Conservation (phyloP, 371 early-diverging fungal genomes). For the Mucor velutinosus region DNA sequence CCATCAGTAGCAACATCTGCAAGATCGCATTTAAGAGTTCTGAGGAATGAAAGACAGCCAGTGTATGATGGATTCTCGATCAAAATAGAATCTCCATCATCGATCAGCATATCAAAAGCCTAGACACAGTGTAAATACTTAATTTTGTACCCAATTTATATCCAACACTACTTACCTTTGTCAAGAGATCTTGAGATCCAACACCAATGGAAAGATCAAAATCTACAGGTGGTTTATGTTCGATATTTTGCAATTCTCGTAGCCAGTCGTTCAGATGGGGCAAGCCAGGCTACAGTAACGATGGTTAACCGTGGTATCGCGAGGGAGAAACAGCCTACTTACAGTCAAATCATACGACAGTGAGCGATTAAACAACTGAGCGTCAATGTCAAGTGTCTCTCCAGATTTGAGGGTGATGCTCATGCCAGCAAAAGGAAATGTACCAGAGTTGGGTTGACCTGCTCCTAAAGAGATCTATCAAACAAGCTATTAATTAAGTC, state of each 20-base stretch:
- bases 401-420: slow-evolving; percentile 64
- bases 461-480: slow-evolving; percentile 66
- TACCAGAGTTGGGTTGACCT: slow-evolving; percentile 73
- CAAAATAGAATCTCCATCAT: slow-evolving; percentile 64
- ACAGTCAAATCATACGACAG: slow-evolving; percentile 65
- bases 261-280: slow-evolving; percentile 68
- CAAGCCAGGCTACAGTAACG: slow-evolving; percentile 56
- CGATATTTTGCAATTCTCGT: slow-evolving; percentile 58
- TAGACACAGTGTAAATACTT: background rate
- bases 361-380: slow-evolving; percentile 40
- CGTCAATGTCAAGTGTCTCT: slow-evolving; percentile 52
- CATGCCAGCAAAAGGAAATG: slow-evolving; percentile 75
- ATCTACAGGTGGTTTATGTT: slow-evolving; percentile 61
- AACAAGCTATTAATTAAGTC: background rate
- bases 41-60: slow-evolving; percentile 72
- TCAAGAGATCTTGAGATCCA: slow-evolving; percentile 78
- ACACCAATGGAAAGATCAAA: slow-evolving; percentile 73
- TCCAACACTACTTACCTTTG: slow-evolving; percentile 47
- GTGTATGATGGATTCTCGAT: slow-evolving; percentile 80
- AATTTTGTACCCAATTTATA: background rate
- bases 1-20: slow-evolving; percentile 61
- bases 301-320: background rate
- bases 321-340: background rate
- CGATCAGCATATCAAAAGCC: slow-evolving; percentile 75
- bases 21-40: slow-evolving; percentile 66